phyloP scores from a whole-genome alignment of 2,329 filamentous ascomycete genomes.

The Colletotrichum acutatum region DNA sequence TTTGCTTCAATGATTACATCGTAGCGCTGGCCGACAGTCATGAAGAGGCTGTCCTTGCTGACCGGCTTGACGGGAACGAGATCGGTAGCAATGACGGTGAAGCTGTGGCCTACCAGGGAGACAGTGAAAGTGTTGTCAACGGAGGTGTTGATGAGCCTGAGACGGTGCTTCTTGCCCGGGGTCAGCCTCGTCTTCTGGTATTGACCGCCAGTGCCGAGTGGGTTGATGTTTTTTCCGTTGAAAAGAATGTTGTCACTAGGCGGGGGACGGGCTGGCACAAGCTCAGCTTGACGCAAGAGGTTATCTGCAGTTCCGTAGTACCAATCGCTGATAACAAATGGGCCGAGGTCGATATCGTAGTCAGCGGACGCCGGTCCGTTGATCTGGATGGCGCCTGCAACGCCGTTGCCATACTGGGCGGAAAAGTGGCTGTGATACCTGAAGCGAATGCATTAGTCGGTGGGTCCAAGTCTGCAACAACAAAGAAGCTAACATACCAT shows the following conservation, averaged over 20 bases:
- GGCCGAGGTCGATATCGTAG: conserved; percentile 73
- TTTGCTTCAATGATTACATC: conserved; percentile 54
- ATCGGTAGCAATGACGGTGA: conserved; percentile 65
- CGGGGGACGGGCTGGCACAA: conserved; percentile 38
- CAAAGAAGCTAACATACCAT: conserved; percentile 39
- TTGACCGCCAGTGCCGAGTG: conserved; percentile 41
- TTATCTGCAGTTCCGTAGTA: conserved; percentile 53
- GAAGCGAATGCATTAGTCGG: conserved; percentile 38
- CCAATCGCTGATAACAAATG: conserved; percentile 63
- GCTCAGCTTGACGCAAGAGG: conserved; percentile 36
- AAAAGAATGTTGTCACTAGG: conserved; percentile 52
- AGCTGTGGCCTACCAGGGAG: conserved; percentile 61
- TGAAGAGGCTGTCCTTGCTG: conserved; percentile 56
- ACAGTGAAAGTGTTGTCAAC: conserved; percentile 61
- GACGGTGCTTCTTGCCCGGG: conserved; percentile 58
- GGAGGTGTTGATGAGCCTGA: conserved; percentile 63
- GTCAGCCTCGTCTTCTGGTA: conserved; percentile 47
- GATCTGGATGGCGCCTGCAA: conserved; percentile 62
- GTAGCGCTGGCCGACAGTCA: conserved; percentile 59
- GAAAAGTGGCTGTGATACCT: conserved; percentile 63
- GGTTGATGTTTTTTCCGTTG: conserved; percentile 53
- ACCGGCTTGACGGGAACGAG: conserved; percentile 64
- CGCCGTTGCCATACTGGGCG: conserved; percentile 62
- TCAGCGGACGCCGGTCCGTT: conserved; percentile 53
- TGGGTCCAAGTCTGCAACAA: not conserved